Base-by-base conservation (phyloP, 2,329 filamentous ascomycete species). In the Teratosphaeria zuluensis region DNA sequence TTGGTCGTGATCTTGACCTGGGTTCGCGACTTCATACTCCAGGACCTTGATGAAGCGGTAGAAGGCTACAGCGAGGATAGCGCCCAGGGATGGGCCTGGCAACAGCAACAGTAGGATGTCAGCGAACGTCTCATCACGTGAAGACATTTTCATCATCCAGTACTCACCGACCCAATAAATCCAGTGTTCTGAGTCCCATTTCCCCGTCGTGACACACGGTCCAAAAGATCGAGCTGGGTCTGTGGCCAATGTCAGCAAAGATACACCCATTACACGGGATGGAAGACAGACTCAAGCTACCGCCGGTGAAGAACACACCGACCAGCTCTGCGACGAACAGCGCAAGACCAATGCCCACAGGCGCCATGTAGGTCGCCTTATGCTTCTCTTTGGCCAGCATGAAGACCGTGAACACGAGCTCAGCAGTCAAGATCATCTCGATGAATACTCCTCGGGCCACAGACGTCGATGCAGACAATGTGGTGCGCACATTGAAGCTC, bases 301-400 rank as follows among this genome's bases (percentile, higher is more conserved):
- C 75, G 8, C 76, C 76, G 0, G 76, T 78, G 63, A 71, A 77
- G 61, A 71, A 75, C 0, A 77, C 74, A 16, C 73, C 67, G 3
- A 76, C 73, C 55, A 84, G 62, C 59, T 83, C 78, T 0, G 76
- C 75, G 51, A 90, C 80, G 70, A 90, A 90, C 56, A 90, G 78
- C 0, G 86, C 78, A 1, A 89, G 72, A 1, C 88, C 88, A 63
- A 91, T 89, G 12, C 85, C 86, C 3, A 90, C 74, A 0, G 88
- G 87, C 0, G 87, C 87, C 1, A 90, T 74, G 68, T 80, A 89
- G 0, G 87, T 90, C 2, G 83, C 83, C 52, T 85, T 84, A 70
- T 90, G 86, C 74, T 90, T 90, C 69, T 89, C 62, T 2, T 46
- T 3, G 84, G 86, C 86, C 52, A 89, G 77, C 81, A 89, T 86